Base-by-base conservation (phyloP, 805 yeast genomes). In the Tetrapisispora nanseiensis region DNA sequence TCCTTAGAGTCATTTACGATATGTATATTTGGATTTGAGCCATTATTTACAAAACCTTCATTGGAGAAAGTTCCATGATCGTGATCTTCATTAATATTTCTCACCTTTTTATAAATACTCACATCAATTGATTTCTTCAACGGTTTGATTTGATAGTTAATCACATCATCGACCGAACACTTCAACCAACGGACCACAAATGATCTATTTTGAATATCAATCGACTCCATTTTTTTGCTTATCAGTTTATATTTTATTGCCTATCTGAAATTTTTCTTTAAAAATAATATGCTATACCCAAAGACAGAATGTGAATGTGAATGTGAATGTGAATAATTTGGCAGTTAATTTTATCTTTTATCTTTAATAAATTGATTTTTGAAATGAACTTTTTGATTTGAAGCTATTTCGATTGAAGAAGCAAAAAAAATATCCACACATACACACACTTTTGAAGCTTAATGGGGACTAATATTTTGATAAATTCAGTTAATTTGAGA, bases 111-210 rank as follows among this genome's bases (percentile, higher is more conserved):
- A 46, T 67, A 66, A 4, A 67, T 56, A 20, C 66, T 63, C 23
- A 69, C 54, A 24, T 56, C 63, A 41, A 82, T 73, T 13, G 84
- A 75, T 50, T 75, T 73, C 56, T 79, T 80, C 47, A 81, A 60
- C 1, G 97, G 97, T 53, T 80, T 81, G 40, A 87, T 71, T 56
- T 82, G 89, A 83, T 92, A 90, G 47, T 75, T 75, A 34, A 90
- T 74, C 16, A 70, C 60, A 24, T 80, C 73, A 45, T 78, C 74
- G 31, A 76, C 82, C 0, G 84, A 82, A 6, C 84, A 83, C 47
- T 78, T 75, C 42, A 89, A 78, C 97, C 97, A 92, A 52, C 90
- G 86, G 55, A 89, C 84, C 47, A 87, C 76, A 55, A 85, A 90
- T 44, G 92, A 82, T 61, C 86, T 83, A 39, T 94, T 80, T 53